Conservation (phyloP, 345 rosid genomes). For the Arabidopsis suecica region DNA sequence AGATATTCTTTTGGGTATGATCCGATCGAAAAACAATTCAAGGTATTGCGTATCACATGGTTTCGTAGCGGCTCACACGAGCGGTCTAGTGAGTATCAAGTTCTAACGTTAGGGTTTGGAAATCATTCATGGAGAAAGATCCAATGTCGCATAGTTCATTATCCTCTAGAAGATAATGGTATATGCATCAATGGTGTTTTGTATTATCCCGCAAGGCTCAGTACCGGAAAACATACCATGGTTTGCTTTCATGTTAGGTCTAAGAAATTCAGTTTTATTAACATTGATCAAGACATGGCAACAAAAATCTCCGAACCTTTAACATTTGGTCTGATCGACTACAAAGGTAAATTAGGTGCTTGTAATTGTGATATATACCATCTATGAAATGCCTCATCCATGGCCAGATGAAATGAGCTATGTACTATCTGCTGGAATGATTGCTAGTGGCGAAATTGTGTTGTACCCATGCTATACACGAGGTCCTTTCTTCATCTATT, state of each 20-base stretch:
- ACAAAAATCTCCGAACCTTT: too few species aligned
- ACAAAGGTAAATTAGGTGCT: too few species aligned
- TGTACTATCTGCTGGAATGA: too few species aligned
- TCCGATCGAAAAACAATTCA: neutral
- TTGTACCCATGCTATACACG: too few species aligned
- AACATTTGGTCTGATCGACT: too few species aligned
- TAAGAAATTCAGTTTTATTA: neutral
- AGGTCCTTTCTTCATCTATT: too few species aligned
- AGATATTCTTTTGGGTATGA: too few species aligned
- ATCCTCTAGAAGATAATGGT: neutral
- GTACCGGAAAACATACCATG: neutral
- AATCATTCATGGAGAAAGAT: neutral
- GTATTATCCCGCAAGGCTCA: neutral
- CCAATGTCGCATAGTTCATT: neutral
- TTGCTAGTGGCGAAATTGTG: too few species aligned
- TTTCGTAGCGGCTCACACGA: neutral
- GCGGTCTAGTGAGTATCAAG: neutral
- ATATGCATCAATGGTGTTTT: conserved; percentile 25
- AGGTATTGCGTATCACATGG: conserved; percentile 1
- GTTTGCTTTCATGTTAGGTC: conserved; percentile 10
- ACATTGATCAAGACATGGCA: neutral
- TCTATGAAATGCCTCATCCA: too few species aligned
- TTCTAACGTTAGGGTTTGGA: neutral
- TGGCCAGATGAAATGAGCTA: too few species aligned
- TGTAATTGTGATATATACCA: too few species aligned